Conservation (phyloP, 768 basidiomycete species). For the Cytidiella melzeri region DNA sequence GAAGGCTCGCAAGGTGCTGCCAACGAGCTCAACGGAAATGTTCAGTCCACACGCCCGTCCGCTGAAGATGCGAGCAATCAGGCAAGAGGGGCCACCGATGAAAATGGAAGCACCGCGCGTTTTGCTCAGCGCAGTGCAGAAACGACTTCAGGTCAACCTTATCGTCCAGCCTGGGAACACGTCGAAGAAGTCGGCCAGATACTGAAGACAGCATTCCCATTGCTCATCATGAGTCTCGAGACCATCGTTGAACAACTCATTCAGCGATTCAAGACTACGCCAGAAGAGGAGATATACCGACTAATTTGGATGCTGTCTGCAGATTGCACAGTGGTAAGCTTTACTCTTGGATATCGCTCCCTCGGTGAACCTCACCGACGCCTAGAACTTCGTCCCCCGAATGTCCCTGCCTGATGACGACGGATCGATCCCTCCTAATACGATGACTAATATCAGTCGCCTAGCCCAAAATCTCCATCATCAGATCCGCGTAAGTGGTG, state of each 20-base stretch:
- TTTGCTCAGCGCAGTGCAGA: not conserved
- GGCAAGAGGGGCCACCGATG: too few species aligned
- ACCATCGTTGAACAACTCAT: constrained; percentile 95
- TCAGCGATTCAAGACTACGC: constrained; percentile 78
- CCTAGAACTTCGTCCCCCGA: constrained; percentile 63
- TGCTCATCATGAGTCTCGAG: constrained; percentile 92
- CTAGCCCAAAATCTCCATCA: constrained; percentile 56
- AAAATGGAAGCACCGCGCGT: too few species aligned
- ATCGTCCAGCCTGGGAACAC: constrained; percentile 60
- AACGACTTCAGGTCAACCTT: not conserved
- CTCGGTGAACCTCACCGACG: not conserved
- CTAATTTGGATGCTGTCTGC: constrained; percentile 81
- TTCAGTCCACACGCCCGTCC: too few species aligned
- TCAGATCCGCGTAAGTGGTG: constrained; percentile 47
- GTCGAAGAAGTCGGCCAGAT: constrained; percentile 92
- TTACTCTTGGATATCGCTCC: not conserved
- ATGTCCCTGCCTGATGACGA: constrained; percentile 65
- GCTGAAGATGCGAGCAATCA: too few species aligned
- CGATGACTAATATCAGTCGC: constrained; percentile 49
- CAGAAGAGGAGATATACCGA: constrained; percentile 93
- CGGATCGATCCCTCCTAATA: constrained; percentile 50
- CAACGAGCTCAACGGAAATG: too few species aligned
- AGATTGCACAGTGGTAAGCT: constrained; percentile 75
- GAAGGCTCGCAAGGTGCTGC: constrained; percentile 19
- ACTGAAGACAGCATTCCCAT: constrained; percentile 92